Evolutionary conservation across 108 stramenopile genomes (phyloP).

Genomic region (Parmales sp.): DNA sequence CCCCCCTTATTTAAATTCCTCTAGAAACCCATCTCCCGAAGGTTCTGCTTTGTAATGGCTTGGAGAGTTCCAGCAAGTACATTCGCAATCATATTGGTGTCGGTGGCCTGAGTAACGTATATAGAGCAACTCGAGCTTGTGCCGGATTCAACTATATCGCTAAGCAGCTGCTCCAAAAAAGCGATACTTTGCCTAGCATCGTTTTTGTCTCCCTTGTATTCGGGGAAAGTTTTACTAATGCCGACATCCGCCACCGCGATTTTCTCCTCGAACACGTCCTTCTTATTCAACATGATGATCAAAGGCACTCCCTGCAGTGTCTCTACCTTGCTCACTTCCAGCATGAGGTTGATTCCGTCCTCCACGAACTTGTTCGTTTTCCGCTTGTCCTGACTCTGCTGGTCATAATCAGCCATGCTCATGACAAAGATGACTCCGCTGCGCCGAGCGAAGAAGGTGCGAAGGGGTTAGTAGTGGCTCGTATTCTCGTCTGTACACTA

Average conservation of each 20-base stretch:
- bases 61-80: neutral
- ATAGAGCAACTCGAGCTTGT: no score
- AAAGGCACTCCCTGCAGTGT: neutral
- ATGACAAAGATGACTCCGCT: neutral
- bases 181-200: no score
- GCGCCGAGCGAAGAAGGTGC: no score
- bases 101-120: neutral
- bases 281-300: neutral
- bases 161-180: no score
- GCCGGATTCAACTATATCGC: no score
- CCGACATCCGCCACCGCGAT: neutral
- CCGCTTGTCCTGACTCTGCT: neutral
- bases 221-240: no score
- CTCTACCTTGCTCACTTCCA: neutral
- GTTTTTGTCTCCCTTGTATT: no score
- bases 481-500: no score
- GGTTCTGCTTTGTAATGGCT: neutral
- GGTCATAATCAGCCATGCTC: neutral
- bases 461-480: no score
- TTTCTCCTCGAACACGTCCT: neutral
- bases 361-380: neutral
- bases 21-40: no score
- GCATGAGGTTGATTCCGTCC: constrained; percentile 2
- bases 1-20: no score
- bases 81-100: neutral